phyloP scores from a whole-genome alignment of 768 basidiomycete species.

The Sutorius australiensis region DNA sequence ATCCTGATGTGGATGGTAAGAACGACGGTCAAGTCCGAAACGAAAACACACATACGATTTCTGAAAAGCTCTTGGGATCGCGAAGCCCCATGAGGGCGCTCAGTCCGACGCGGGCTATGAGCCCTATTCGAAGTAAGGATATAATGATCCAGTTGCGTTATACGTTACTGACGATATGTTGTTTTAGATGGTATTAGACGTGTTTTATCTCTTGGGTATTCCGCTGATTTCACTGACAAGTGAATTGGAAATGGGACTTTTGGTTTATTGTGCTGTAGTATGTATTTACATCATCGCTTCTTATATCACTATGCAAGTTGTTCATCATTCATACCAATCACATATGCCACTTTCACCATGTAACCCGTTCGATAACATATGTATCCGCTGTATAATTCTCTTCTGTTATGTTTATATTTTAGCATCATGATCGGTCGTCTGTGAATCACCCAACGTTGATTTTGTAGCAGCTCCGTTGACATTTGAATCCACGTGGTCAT shows the following conservation, averaged over 20 bases:
- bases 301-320: neutral
- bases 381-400: neutral
- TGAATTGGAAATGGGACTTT: constrained; percentile 6
- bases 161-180: constrained; percentile 5
- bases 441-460: neutral
- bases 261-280: neutral
- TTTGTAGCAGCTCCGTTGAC: neutral
- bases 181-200: constrained; percentile 28
- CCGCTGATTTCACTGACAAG: constrained; percentile 3
- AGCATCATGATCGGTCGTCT: neutral
- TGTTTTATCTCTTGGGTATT: constrained; percentile 21
- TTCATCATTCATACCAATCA: neutral
- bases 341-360: neutral
- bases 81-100: constrained; percentile 22
- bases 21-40: neutral
- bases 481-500: neutral
- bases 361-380: neutral
- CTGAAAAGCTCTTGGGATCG: neutral
- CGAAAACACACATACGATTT: neutral
- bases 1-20: neutral
- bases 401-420: neutral
- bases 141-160: neutral
- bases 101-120: constrained; percentile 34
- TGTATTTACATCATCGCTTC: neutral
- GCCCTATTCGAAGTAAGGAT: constrained; percentile 18